phyloP scores from a whole-genome alignment of 352 stramenopile species.

The Plasmopara halstedii region DNA sequence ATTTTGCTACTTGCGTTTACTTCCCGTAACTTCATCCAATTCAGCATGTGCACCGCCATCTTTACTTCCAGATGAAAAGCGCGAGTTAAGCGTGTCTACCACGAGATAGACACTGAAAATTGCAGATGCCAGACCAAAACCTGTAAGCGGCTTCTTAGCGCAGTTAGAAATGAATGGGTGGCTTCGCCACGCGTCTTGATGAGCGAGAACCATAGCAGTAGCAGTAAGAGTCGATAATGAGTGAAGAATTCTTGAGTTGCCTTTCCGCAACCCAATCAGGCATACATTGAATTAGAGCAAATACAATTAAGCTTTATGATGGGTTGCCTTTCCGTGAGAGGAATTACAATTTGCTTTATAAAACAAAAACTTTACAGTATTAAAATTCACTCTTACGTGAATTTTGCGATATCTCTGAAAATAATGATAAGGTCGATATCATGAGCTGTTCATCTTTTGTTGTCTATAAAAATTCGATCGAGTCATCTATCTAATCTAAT shows the following conservation, averaged over 20 bases:
- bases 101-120: conserved; percentile 80
- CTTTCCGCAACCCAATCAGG: too few species aligned
- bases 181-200: conserved; percentile 85
- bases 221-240: neutral
- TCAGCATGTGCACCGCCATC: conserved; percentile 24
- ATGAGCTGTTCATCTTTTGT: too few species aligned
- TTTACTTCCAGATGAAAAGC: conserved; percentile 27
- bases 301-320: too few species aligned
- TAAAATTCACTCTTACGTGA: too few species aligned
- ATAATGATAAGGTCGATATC: too few species aligned
- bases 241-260: too few species aligned
- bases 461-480: too few species aligned
- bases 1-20: conserved; percentile 55
- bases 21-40: conserved; percentile 24
- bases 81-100: conserved; percentile 47
- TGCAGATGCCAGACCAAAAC: conserved; percentile 57
- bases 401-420: too few species aligned
- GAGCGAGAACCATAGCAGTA: conserved; percentile 64
- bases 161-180: conserved; percentile 79
- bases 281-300: too few species aligned
- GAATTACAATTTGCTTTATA: too few species aligned
- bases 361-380: too few species aligned
- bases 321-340: too few species aligned
- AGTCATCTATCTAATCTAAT: conserved; percentile 16
- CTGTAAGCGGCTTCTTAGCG: conserved; percentile 82